These are phyloP conservation scores for Ustilago xerochloae DNA, from an alignment of 1,284 basidiomycete species.

Conservation along the genomic window DNA sequence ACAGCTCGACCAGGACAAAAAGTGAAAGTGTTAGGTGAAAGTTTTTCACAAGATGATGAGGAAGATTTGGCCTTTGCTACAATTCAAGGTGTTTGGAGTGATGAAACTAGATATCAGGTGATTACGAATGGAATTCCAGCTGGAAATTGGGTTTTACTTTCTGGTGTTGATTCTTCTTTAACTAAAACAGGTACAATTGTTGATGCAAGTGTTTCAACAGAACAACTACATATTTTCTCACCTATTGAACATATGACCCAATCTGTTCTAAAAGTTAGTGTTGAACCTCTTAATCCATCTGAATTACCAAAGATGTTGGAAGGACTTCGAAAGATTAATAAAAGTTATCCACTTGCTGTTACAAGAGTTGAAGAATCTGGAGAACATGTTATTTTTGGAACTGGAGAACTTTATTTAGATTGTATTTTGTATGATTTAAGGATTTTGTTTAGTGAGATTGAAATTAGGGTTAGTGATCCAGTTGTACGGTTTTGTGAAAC, in stretches of 20 bases:
- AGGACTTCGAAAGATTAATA: conserved; percentile 95
- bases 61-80: conserved; percentile 93
- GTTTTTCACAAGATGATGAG: conserved; percentile 96
- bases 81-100: conserved; percentile 88
- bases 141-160: conserved; percentile 90
- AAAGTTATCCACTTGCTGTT: conserved; percentile 90
- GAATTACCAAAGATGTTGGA: conserved; percentile 99
- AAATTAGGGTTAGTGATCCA: conserved; percentile 99
- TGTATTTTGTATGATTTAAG: conserved; percentile 96
- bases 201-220: conserved; percentile 69
- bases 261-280: conserved; percentile 97
- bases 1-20: conserved; percentile 83
- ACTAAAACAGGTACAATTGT: conserved; percentile 90
- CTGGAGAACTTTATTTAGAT: conserved; percentile 96
- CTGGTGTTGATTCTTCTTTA: conserved; percentile 92
- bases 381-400: conserved; percentile 95
- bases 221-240: conserved; percentile 89
- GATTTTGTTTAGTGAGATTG: conserved; percentile 92
- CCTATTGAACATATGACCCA: conserved; percentile 96
- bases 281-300: conserved; percentile 96
- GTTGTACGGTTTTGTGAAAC: conserved; percentile 99
- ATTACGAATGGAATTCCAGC: conserved; percentile 87
- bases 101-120: conserved; percentile 91
- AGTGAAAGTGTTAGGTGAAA: conserved; percentile 96
- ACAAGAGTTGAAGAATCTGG: conserved; percentile 99